Evolutionary conservation across 2,329 filamentous ascomycete species (phyloP).

Genomic region (Epicoccum nigrum): DNA sequence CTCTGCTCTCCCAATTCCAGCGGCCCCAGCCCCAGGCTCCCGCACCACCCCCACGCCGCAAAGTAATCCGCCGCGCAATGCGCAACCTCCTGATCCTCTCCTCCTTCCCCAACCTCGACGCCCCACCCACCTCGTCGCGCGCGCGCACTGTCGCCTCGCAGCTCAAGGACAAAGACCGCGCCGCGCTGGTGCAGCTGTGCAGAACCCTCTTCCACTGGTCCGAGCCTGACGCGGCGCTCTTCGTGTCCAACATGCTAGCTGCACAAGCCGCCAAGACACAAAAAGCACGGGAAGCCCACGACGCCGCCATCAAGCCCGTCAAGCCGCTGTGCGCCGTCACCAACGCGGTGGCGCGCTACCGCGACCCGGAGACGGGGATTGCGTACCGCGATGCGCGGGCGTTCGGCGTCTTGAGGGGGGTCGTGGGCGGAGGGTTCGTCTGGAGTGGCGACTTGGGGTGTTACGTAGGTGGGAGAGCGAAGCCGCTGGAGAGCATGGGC

Average conservation of each 20-base stretch:
- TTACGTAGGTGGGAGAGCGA: constrained; percentile 72
- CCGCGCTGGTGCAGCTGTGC: constrained; percentile 63
- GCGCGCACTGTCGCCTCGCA: constrained; percentile 56
- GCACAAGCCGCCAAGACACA: constrained; percentile 51
- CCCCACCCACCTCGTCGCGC: constrained; percentile 43
- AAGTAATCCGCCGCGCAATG: constrained; percentile 57
- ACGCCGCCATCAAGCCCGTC: constrained; percentile 39
- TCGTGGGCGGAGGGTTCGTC: constrained; percentile 74
- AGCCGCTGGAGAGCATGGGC: constrained; percentile 35
- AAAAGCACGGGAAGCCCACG: constrained; percentile 43
- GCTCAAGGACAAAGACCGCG: constrained; percentile 44
- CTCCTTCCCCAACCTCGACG: constrained; percentile 52
- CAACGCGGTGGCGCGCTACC: constrained; percentile 78
- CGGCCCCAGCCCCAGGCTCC: constrained; percentile 15
- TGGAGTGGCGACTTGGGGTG: constrained; percentile 84
- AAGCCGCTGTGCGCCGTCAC: constrained; percentile 75
- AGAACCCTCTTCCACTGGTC: constrained; percentile 47
- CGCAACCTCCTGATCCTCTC: constrained; percentile 65
- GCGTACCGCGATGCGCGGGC: constrained; percentile 80
- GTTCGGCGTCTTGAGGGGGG: constrained; percentile 79
- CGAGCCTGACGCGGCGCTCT: constrained; percentile 34
- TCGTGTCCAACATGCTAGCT: constrained; percentile 50
- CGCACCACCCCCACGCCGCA: constrained; percentile 34
- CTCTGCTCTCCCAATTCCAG: constrained; percentile 33
- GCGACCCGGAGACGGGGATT: constrained; percentile 83